Evolutionary conservation across 2,329 filamentous ascomycete species (phyloP), one percentile per base, ranked within the genome.

Genomic region (Botrytis elliptica): DNA sequence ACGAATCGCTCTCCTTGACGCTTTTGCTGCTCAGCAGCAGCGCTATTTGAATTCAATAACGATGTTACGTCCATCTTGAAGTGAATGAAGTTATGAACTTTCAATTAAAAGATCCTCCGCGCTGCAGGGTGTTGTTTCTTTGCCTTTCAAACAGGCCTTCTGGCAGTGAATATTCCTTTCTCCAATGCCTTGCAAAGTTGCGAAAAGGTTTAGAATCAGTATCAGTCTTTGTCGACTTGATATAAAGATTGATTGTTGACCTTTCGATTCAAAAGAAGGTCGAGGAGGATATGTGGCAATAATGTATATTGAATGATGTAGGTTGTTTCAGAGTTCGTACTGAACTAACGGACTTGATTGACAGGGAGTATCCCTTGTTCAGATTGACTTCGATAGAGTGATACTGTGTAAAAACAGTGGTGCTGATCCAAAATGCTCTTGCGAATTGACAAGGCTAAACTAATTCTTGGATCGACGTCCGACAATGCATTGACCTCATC

Each of bases 401-500:
- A 77, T 78, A 79, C 77, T 77, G 77, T 79, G 76, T 75, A 73
- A 49, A 75, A 72, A 70, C 70, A 73, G 67, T 75, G 77, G 74
- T 76, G 74, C 75, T 73, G 75, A 75, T 74, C 75, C 76, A 69
- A 64, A 74, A 72, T 67, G 46, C 71, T 75, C 74, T 78, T 79
- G 77, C 76, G 74, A 78, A 74, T 64, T 76, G 74, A 75, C 71
- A 73, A 60, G 52, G 62, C 70, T 72, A 75, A 77, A 75, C 74
- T 78, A 77, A 73, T 75, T 74, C 75, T 73, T 74, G 64, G 76
- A 79, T 78, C 74, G 76, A 79, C 74, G 73, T 79, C 76, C 76
- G 77, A 80, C 75, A 78, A 78, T 80, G 79, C 79, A 79, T 80
- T 80, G 79, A 81, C 80, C 76, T 77, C 75, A 77, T 77, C 76